Base-by-base conservation (phyloP, 164 flowering plant species). In the Platanus orientalis region DNA sequence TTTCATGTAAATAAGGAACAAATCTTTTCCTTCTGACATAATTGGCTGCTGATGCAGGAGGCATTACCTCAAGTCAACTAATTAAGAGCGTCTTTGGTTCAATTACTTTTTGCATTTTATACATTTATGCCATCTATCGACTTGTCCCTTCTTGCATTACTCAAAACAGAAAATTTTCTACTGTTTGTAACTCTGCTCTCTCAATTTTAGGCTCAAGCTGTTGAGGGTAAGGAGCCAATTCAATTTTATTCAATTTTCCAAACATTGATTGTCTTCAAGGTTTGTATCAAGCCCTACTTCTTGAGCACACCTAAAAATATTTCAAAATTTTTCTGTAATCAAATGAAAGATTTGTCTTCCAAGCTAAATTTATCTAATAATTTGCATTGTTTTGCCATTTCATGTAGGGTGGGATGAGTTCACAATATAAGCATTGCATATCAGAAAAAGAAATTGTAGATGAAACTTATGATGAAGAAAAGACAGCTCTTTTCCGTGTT, bases 221-320 rank as follows among this genome's bases (percentile, higher is more conserved):
- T 39, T 54, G 80, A 88, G 71, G 86, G 72, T 19, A 79, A 73
- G 62, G 97, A 87, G 73, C 85, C 94, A 62, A 34, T 57, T 62
- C 86, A 78, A 59, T 81, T 90, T 73, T 84, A 76, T 66, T 69
- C 58, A 19, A 83, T 84, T 56, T 67, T 86, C 48, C 83, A 79
- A 75, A 76, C 59, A 59, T 65, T 86, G 56, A 69, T 90, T 62
- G 68, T 86, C 55, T 83, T 79, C 53, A 86, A 90, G 96, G 96
- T 90, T 51, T 21, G 60, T 39, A 45, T 26, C 56, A 29, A 54
- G 19, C 52, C 39, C 4, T 61, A 14, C 16, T 40, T 30, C 39
- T 44, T 42, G 42, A 36, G 42, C 42, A 36, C 7, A 1, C 42
- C 42, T 36, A 7, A 14, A n/a, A n/a, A n/a, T n/a, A n/a, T n/a